Percentiles rank a stretch among this genome's conserved stretches.
Conservation (phyloP, 176 grass and related monocot species). For the Carex myosuroides region DNA sequence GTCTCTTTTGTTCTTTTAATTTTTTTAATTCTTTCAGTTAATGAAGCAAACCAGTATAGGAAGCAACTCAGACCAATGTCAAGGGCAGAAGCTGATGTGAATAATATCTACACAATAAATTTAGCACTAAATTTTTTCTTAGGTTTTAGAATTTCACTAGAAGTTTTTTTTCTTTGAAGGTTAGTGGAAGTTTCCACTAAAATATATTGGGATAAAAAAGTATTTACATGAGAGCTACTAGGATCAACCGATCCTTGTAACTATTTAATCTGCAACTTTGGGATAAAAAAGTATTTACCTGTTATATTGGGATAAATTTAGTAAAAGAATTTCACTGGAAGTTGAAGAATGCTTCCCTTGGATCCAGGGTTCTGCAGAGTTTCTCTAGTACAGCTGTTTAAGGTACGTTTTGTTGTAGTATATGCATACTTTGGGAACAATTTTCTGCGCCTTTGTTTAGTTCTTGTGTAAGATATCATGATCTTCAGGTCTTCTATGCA, state of each 20-base stretch:
- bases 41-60: slow-evolving; percentile 13
- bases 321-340: not conserved
- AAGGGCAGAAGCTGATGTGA: slow-evolving; percentile 11
- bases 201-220: too few species aligned
- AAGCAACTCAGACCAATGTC: slow-evolving; percentile 18
- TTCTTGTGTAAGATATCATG: too few species aligned
- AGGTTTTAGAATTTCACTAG: not conserved
- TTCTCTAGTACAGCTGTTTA: slow-evolving; percentile 6
- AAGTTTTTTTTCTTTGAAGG: not conserved
- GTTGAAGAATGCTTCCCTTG: not conserved
- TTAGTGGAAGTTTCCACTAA: too few species aligned
- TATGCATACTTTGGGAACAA: not conserved
- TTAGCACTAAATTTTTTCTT: slow-evolving; percentile 18
- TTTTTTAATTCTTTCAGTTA: slow-evolving; percentile 16
- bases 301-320: too few species aligned
- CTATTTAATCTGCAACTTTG: too few species aligned
- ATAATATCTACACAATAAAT: slow-evolving; percentile 8
- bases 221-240: too few species aligned
- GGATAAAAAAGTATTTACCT: too few species aligned
- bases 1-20: not conserved
- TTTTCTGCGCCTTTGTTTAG: not conserved
- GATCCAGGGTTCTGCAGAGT: not conserved
- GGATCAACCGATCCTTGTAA: too few species aligned
- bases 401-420: not conserved
- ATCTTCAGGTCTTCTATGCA: too few species aligned